phyloP scores from a whole-genome alignment of 2,329 filamentous ascomycete genomes.

The Monosporascus sp. region DNA sequence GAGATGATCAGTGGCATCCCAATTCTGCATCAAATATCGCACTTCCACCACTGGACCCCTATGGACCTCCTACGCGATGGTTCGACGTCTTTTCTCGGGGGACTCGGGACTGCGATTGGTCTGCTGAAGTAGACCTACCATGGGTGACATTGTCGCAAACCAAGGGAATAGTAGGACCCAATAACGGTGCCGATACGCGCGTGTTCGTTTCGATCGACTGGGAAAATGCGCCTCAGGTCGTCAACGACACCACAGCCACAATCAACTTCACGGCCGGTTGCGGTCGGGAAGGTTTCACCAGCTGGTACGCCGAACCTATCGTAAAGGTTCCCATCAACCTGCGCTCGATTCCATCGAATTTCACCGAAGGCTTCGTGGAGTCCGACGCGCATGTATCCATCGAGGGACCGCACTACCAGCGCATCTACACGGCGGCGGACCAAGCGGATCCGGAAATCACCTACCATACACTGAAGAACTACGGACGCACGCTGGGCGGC shows the following conservation, averaged over 20 bases:
- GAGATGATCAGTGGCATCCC: constrained; percentile 57
- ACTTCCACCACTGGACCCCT: constrained; percentile 52
- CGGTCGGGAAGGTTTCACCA: constrained; percentile 22
- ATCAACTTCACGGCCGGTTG: constrained; percentile 42
- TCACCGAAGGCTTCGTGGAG: constrained; percentile 56
- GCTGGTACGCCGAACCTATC: constrained; percentile 31
- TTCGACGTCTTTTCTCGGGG: constrained; percentile 61
- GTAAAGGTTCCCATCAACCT: constrained; percentile 52
- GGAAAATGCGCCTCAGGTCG: constrained; percentile 30
- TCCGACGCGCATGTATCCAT: constrained; percentile 52
- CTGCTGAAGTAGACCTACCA: constrained; percentile 37
- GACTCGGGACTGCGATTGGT: constrained; percentile 46
- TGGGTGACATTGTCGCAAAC: constrained; percentile 48
- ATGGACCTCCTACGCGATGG: constrained; percentile 50
- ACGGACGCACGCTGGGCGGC: constrained; percentile 53
- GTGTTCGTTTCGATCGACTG: constrained; percentile 53
- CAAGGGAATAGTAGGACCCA: constrained; percentile 42
- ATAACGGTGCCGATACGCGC: constrained; percentile 43
- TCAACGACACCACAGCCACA: constrained; percentile 38
- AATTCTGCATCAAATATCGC: constrained; percentile 49
- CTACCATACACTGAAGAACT: constrained; percentile 47
- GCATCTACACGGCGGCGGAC: constrained; percentile 26
- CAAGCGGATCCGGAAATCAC: constrained; percentile 26
- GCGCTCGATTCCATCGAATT: constrained; percentile 42
- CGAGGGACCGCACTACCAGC: constrained; percentile 46